Conservation (phyloP, 768 basidiomycete species). For the Solioccasus polychromus region DNA sequence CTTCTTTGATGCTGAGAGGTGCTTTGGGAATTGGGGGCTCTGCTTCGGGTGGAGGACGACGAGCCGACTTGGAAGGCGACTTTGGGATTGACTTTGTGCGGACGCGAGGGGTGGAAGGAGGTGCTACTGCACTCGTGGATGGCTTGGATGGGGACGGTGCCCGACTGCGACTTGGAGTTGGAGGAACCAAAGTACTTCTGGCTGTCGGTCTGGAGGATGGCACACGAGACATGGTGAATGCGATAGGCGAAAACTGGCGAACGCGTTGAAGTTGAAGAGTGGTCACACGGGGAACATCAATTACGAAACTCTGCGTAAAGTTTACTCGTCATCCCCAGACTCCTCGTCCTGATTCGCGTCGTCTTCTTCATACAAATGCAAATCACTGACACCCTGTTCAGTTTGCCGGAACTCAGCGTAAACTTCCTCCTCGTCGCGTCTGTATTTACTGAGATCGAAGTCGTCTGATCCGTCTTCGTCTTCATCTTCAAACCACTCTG, state of each 20-base stretch:
- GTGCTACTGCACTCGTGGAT: slow-evolving; percentile 21
- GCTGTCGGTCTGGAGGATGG: slow-evolving; percentile 34
- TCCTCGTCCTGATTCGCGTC: slow-evolving; percentile 10
- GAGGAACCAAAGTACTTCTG: slow-evolving; percentile 26
- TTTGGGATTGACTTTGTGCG: slow-evolving; percentile 38
- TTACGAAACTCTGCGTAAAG: slow-evolving; percentile 15
- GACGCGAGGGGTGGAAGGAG: slow-evolving; percentile 29
- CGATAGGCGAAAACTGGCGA: neutral
- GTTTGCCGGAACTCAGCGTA: slow-evolving; percentile 25
- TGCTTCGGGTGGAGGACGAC: slow-evolving; percentile 22
- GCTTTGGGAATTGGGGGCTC: slow-evolving; percentile 30
- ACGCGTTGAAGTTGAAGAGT: neutral
- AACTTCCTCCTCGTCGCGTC: slow-evolving; percentile 36
- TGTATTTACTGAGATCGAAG: slow-evolving; percentile 61
- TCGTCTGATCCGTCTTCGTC: slow-evolving; percentile 47
- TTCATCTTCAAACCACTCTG: slow-evolving; percentile 88
- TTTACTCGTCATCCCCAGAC: slow-evolving; percentile 2
- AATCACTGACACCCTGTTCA: slow-evolving; percentile 13
- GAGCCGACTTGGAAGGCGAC: slow-evolving; percentile 30
- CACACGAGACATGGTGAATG: slow-evolving; percentile 38
- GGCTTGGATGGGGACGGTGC: slow-evolving; percentile 31
- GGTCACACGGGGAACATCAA: slow-evolving; percentile 13
- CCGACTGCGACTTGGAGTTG: slow-evolving; percentile 31
- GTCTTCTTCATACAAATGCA: slow-evolving; percentile 24
- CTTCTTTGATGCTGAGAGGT: slow-evolving; percentile 62